Conservation (phyloP, 495 filamentous ascomycete genomes). For the Hypoxylon lienhwacheense region DNA sequence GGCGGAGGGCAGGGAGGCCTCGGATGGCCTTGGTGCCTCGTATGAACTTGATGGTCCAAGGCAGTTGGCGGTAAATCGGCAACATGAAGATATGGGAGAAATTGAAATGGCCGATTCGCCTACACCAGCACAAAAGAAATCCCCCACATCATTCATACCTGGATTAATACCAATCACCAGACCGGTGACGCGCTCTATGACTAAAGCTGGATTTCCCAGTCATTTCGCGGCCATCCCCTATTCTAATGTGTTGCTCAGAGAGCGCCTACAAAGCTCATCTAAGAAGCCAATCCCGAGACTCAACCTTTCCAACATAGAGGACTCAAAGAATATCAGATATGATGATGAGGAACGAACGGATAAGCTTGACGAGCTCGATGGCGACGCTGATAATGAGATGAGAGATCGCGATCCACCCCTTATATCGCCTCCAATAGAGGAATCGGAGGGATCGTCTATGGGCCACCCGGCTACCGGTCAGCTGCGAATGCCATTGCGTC, state of each 20-base stretch:
- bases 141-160: background rate
- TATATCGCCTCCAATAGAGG: background rate
- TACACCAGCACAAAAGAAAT: constrained; percentile 6
- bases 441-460: background rate
- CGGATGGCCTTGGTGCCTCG: background rate
- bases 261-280: constrained; percentile 10
- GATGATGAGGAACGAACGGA: background rate
- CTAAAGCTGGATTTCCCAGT: background rate
- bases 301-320: constrained; percentile 11
- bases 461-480: constrained; percentile 8
- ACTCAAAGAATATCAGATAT: constrained; percentile 11
- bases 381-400: background rate
- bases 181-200: constrained; percentile 27
- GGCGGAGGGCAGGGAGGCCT: background rate
- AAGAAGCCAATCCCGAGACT: constrained; percentile 4
- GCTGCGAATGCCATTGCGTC: constrained; percentile 9
- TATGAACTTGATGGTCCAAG: background rate
- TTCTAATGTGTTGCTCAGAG: background rate
- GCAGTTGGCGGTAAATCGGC: background rate
- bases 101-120: constrained; percentile 17
- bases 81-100: background rate
- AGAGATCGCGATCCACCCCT: background rate
- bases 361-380: background rate
- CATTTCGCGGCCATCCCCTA: background rate
- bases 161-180: background rate